phyloP scores from a whole-genome alignment of 305 asterid genomes.

The Stenogyne calaminthoides region DNA sequence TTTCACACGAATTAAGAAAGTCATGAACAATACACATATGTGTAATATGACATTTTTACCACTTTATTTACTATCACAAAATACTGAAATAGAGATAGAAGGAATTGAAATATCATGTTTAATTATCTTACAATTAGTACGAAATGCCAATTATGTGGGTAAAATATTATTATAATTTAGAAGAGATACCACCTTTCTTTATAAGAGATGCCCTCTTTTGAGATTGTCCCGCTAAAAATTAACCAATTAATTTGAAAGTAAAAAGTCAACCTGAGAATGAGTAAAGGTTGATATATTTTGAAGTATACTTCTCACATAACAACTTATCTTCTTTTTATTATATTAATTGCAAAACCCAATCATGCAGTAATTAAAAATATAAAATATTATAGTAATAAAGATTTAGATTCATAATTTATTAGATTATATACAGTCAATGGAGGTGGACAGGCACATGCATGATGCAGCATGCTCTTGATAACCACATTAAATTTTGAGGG shows the following conservation, averaged over 20 bases:
- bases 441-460: conserved; percentile 54
- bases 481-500: conserved; percentile 48
- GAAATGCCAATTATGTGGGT: too few relatives aligned
- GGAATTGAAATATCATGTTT: too few relatives aligned
- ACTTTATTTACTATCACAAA: too few relatives aligned
- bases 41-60: too few relatives aligned
- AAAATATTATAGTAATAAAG: background rate
- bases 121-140: too few relatives aligned
- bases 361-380: background rate
- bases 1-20: too few relatives aligned
- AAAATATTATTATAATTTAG: too few relatives aligned
- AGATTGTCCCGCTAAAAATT: background rate
- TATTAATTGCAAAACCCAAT: background rate
- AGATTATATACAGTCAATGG: conserved; percentile 14
- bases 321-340: background rate
- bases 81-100: too few relatives aligned
- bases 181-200: too few relatives aligned
- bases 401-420: background rate
- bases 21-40: too few relatives aligned
- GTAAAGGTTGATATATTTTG: too few relatives aligned
- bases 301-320: background rate
- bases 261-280: background rate
- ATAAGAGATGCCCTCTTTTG: background rate
- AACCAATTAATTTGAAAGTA: background rate
- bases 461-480: conserved; percentile 26